Conservation (phyloP, 805 yeast species). For the Candida tammaniensis region DNA sequence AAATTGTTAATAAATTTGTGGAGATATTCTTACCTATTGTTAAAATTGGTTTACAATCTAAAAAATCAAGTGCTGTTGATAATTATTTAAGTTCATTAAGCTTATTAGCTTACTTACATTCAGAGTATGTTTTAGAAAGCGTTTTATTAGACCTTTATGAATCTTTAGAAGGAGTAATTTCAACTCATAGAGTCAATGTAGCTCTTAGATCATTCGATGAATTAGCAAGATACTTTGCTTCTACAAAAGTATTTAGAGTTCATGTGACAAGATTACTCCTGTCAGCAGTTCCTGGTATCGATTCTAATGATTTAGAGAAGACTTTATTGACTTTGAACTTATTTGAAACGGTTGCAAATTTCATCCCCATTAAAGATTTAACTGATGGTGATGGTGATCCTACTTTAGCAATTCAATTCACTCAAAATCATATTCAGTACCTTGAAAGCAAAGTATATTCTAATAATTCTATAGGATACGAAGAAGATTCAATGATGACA, state of each 20-base stretch:
- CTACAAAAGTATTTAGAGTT: constrained; percentile 61
- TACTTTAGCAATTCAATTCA: constrained; percentile 48
- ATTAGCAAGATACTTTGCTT: constrained; percentile 64
- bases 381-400: constrained; percentile 42
- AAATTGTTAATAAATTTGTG: constrained; percentile 44
- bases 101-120: constrained; percentile 60
- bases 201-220: constrained; percentile 68
- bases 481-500: neutral
- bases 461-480: constrained; percentile 8
- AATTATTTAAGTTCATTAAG: constrained; percentile 59
- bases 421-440: constrained; percentile 59
- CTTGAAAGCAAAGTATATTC: constrained; percentile 44
- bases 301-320: constrained; percentile 78
- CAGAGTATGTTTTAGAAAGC: constrained; percentile 51
- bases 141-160: constrained; percentile 73
- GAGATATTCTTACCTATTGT: constrained; percentile 53
- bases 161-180: constrained; percentile 63
- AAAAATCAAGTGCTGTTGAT: constrained; percentile 53
- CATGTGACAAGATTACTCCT: constrained; percentile 76
- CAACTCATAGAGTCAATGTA: constrained; percentile 75
- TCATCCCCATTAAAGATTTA: constrained; percentile 68
- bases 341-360: constrained; percentile 66
- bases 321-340: constrained; percentile 67
- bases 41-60: constrained; percentile 75
- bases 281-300: constrained; percentile 76